These are phyloP conservation scores for Verticillium longisporum DNA, from an alignment of 2,329 filamentous ascomycete species.

Conservation along the genomic window DNA sequence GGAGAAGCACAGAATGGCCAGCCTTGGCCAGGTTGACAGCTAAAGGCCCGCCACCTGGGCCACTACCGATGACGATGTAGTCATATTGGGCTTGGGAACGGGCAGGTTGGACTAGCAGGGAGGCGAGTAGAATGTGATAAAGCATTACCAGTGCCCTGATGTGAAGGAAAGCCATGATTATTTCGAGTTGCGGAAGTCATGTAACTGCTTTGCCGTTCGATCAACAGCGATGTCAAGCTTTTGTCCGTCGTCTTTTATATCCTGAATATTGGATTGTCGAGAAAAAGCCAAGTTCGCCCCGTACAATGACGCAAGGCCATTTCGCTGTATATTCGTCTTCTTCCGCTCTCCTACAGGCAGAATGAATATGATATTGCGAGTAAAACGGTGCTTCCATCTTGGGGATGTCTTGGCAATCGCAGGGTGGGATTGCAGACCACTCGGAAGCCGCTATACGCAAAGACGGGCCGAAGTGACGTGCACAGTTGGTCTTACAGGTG, in stretches of 20 bases:
- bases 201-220: too few relatives aligned
- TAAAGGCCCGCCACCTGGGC: conserved; percentile 46
- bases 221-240: too few relatives aligned
- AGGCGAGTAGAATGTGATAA: neutral
- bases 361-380: neutral
- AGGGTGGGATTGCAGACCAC: neutral
- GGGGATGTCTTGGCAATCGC: neutral
- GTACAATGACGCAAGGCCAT: neutral
- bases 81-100: conserved; percentile 31
- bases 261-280: too few relatives aligned
- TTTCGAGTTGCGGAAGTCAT: neutral
- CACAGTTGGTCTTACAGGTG: too few relatives aligned
- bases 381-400: neutral
- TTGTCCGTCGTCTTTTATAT: neutral
- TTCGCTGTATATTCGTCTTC: neutral
- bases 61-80: conserved; percentile 51
- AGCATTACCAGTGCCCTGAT: neutral
- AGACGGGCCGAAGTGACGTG: too few relatives aligned
- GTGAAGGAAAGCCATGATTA: neutral
- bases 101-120: neutral
- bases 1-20: conserved; percentile 46
- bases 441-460: too few relatives aligned
- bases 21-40: conserved; percentile 47
- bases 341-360: neutral
- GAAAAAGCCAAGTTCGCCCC: neutral